These are phyloP conservation scores for Boletus edulis DNA, from an alignment of 768 basidiomycete genomes.

Conservation along the genomic window DNA sequence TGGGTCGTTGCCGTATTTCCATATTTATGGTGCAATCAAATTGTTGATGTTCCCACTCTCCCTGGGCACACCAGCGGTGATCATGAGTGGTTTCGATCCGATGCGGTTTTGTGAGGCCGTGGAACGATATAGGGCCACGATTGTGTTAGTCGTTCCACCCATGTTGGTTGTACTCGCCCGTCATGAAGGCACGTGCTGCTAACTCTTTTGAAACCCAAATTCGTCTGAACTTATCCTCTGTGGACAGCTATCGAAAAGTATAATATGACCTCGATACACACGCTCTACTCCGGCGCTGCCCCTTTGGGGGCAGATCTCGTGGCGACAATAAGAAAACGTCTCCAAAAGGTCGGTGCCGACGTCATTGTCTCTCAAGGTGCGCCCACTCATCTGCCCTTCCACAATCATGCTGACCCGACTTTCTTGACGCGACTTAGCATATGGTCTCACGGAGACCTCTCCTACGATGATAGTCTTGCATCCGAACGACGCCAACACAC, in stretches of 20 bases:
- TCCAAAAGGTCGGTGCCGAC: constrained; percentile 41
- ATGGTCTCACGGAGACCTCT: constrained; percentile 82
- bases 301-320: constrained; percentile 69
- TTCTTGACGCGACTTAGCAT: constrained; percentile 42
- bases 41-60: constrained; percentile 59
- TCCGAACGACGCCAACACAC: constrained; percentile 38
- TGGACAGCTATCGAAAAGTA: constrained; percentile 58
- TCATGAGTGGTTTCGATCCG: constrained; percentile 74
- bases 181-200: constrained; percentile 53
- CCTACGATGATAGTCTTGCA: constrained; percentile 64
- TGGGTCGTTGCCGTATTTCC: constrained; percentile 62
- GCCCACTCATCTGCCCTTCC: background rate
- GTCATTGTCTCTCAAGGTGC: constrained; percentile 52
- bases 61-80: constrained; percentile 47
- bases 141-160: constrained; percentile 70
- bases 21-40: constrained; percentile 58
- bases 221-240: background rate
- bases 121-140: constrained; percentile 60
- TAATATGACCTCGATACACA: constrained; percentile 56
- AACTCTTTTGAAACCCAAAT: background rate
- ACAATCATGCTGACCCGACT: background rate
- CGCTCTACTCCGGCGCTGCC: constrained; percentile 75
- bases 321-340: constrained; percentile 40
- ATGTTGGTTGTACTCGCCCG: constrained; percentile 75
- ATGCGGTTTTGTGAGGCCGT: constrained; percentile 62